Evolutionary conservation across 2,329 filamentous ascomycete genomes (phyloP).

Genomic region (Bimuria novae-zelandiae): DNA sequence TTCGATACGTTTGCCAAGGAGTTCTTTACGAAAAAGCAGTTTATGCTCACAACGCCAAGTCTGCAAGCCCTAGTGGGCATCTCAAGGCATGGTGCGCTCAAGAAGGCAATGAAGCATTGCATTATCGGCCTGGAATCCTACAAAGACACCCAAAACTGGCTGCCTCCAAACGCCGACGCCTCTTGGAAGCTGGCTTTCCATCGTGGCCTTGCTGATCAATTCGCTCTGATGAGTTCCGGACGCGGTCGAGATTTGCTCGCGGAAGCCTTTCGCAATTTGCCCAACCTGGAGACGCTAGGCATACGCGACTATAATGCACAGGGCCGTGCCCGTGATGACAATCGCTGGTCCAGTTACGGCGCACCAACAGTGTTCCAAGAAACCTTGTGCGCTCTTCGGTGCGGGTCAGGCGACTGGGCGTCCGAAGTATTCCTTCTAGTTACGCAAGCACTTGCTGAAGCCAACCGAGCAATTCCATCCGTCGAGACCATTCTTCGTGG

Average conservation of each 20-base stretch:
- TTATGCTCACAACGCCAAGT: conserved; percentile 57
- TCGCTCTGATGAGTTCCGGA: conserved; percentile 48
- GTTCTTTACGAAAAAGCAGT: conserved; percentile 70
- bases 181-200: conserved; percentile 20
- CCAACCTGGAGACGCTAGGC: conserved; percentile 60
- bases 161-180: not conserved
- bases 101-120: conserved; percentile 52
- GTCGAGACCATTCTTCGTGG: conserved; percentile 56
- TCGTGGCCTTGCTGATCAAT: conserved; percentile 27
- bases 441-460: conserved; percentile 28
- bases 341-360: conserved; percentile 62
- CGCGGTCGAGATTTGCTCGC: conserved; percentile 59
- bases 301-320: conserved; percentile 63
- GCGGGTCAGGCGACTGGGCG: conserved; percentile 14
- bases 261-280: conserved; percentile 60
- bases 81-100: conserved; percentile 45
- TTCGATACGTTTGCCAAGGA: conserved; percentile 62
- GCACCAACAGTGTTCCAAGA: conserved; percentile 45
- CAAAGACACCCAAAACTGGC: not conserved
- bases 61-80: conserved; percentile 57
- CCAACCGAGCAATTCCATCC: conserved; percentile 45
- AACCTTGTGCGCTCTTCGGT: conserved; percentile 37
- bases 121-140: conserved; percentile 53
- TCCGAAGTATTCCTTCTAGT: conserved; percentile 24
- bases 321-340: conserved; percentile 56